Conservation (phyloP, 768 basidiomycete species). For the Tylopilus balloui region DNA sequence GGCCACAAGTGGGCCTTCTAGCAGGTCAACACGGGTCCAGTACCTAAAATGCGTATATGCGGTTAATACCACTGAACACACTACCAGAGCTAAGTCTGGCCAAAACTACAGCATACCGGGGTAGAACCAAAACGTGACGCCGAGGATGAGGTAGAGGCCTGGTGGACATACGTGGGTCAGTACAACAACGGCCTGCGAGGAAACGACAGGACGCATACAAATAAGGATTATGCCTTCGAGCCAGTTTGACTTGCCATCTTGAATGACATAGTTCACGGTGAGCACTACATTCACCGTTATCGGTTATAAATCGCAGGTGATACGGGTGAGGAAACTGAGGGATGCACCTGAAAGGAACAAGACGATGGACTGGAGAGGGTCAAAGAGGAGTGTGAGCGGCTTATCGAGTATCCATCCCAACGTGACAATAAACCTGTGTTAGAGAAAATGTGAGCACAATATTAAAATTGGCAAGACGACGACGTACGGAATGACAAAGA, state of each 20-base stretch:
- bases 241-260: slow-evolving; percentile 90
- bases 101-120: no score
- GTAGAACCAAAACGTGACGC: slow-evolving; percentile 52
- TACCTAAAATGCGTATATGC: no score
- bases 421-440: slow-evolving; percentile 60
- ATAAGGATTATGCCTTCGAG: slow-evolving; percentile 82
- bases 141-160: slow-evolving; percentile 56
- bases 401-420: slow-evolving; percentile 80
- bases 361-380: slow-evolving; percentile 69
- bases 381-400: slow-evolving; percentile 76
- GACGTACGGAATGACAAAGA: slow-evolving; percentile 61
- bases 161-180: slow-evolving; percentile 3
- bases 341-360: slow-evolving; percentile 22
- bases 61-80: no score
- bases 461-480: no score
- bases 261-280: slow-evolving; percentile 80
- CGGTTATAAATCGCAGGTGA: not conserved
- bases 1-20: no score
- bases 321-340: slow-evolving; percentile 8
- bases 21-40: no score
- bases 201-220: no score
- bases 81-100: no score
- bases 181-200: slow-evolving; percentile 17
- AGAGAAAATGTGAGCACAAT: no score
- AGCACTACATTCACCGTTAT: slow-evolving; percentile 45